Evolutionary conservation across 306 rosid species (phyloP).

Genomic region (Rosa persica): DNA sequence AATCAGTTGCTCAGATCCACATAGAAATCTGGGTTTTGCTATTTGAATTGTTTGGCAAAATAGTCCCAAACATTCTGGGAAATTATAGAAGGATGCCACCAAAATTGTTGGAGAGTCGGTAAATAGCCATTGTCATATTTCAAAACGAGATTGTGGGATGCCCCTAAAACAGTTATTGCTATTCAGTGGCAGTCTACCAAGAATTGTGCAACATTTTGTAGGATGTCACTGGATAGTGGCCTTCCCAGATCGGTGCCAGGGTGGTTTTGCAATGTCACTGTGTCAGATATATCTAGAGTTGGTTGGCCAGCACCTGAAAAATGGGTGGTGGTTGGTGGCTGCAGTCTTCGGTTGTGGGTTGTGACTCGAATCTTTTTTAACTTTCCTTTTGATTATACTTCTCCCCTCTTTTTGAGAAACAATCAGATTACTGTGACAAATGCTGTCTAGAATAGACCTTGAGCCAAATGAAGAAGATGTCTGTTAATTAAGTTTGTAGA

Average conservation of each 20-base stretch:
- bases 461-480: neutral
- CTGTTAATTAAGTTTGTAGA: neutral
- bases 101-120: neutral
- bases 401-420: neutral
- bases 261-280: too few relatives aligned
- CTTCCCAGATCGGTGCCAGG: too few relatives aligned
- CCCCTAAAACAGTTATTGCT: neutral
- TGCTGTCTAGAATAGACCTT: neutral
- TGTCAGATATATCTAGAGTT: too few relatives aligned
- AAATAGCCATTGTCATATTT: neutral
- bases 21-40: neutral
- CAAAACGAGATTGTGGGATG: neutral
- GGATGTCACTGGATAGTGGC: too few relatives aligned
- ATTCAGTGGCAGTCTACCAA: neutral
- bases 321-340: too few relatives aligned
- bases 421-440: neutral
- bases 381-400: too few relatives aligned
- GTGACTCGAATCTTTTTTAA: neutral
- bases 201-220: too few relatives aligned
- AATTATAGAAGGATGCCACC: neutral
- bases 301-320: neutral
- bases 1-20: neutral
- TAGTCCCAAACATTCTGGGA: neutral
- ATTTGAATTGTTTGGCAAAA: neutral
- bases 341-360: neutral